Evolutionary conservation across 805 yeast genomes (phyloP).

Genomic region (Kuraishia hungarica): DNA sequence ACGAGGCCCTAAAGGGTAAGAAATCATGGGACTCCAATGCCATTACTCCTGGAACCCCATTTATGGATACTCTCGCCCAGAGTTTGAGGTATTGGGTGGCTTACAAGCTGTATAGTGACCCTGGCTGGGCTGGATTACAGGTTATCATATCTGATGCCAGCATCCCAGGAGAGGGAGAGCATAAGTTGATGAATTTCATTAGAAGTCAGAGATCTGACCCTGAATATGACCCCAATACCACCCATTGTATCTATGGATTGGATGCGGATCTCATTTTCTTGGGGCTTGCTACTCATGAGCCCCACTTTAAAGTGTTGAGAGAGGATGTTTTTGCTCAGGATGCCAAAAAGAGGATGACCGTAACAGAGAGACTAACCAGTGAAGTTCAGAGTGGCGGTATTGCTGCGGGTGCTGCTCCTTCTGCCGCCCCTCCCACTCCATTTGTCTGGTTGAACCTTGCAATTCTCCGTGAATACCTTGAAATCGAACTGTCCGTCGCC

Average conservation of each 20-base stretch:
- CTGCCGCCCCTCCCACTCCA: slow-evolving; percentile 40
- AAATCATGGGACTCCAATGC: slow-evolving; percentile 93
- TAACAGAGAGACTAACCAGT: slow-evolving; percentile 34
- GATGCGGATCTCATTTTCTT: slow-evolving; percentile 97
- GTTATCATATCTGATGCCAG: slow-evolving; percentile 91
- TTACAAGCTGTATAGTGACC: slow-evolving; percentile 78
- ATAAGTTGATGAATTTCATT: slow-evolving; percentile 93
- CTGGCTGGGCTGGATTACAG: slow-evolving; percentile 88
- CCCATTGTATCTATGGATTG: slow-evolving; percentile 94
- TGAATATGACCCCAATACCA: slow-evolving; percentile 82
- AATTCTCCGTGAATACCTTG: slow-evolving; percentile 80
- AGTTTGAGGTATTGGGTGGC: slow-evolving; percentile 89
- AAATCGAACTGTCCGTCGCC: slow-evolving; percentile 69
- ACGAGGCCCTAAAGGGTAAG: slow-evolving; percentile 63
- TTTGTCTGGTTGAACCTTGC: slow-evolving; percentile 91
- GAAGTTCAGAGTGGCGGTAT: slow-evolving; percentile 32
- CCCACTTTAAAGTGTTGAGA: slow-evolving; percentile 86
- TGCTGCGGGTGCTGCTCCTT: neutral
- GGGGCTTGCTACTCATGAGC: slow-evolving; percentile 96
- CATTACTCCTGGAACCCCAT: slow-evolving; percentile 98
- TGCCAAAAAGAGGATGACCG: slow-evolving; percentile 46
- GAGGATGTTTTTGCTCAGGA: slow-evolving; percentile 94
- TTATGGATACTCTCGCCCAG: slow-evolving; percentile 83
- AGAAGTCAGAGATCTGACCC: slow-evolving; percentile 85
- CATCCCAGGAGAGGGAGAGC: slow-evolving; percentile 99